A percentile compares a stretch with the other conserved stretches of the same genome.
Evolutionary conservation across 768 basidiomycete species (phyloP).

Genomic region (Leccinum longicurvipes): DNA sequence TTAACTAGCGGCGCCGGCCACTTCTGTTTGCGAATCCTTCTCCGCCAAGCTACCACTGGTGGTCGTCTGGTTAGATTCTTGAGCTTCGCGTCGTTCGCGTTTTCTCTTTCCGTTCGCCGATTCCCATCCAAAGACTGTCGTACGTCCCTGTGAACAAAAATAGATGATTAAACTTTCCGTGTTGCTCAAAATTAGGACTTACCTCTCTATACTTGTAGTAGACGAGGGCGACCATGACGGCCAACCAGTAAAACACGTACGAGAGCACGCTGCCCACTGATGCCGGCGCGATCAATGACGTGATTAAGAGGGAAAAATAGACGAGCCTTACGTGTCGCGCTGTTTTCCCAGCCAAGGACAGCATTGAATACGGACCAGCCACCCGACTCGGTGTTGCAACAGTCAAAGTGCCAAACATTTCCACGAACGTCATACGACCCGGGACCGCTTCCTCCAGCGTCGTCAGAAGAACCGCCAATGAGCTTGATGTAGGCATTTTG

Average conservation of each 20-base stretch:
- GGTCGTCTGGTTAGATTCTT: neutral
- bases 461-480: constrained; percentile 74
- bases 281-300: neutral
- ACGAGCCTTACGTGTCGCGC: constrained; percentile 52
- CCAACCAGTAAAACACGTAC: constrained; percentile 92
- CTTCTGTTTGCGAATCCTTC: neutral
- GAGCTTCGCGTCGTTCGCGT: constrained; percentile 25
- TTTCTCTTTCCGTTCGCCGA: constrained; percentile 44
- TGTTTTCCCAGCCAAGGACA: constrained; percentile 88
- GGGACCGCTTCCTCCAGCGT: constrained; percentile 67
- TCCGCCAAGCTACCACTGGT: neutral
- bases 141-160: constrained; percentile 48
- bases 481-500: constrained; percentile 59
- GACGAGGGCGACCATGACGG: constrained; percentile 65
- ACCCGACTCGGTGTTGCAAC: constrained; percentile 62
- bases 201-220: constrained; percentile 65
- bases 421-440: constrained; percentile 80
- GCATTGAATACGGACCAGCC: constrained; percentile 85
- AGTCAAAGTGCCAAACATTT: constrained; percentile 86
- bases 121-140: constrained; percentile 56
- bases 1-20: neutral
- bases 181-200: constrained; percentile 3
- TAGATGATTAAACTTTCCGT: neutral
- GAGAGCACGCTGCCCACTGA: constrained; percentile 74
- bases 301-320: neutral